A percentile compares a stretch with the other conserved stretches of the same genome.
phyloP scores from a whole-genome alignment of 2,329 filamentous ascomycete genomes.

The Nannizziopsis arthrosporioides region DNA sequence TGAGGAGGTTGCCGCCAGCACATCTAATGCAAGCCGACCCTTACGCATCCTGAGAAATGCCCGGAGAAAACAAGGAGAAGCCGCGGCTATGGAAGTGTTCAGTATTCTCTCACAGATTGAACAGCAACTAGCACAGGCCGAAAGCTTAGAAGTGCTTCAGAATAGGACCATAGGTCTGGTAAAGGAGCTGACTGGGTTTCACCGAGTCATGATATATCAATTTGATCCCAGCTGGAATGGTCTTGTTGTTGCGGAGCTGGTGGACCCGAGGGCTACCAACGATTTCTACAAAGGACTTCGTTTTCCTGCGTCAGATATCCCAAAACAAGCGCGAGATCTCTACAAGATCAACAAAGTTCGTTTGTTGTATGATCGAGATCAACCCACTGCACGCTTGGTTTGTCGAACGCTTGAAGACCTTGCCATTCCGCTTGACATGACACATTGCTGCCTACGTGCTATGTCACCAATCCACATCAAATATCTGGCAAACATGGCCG shows the following conservation, averaged over 20 bases:
- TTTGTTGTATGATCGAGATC: slow-evolving; percentile 5
- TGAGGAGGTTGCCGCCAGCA: slow-evolving; percentile 1
- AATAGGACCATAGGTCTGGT: slow-evolving; percentile 1
- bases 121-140: slow-evolving; percentile 2
- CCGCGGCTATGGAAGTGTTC: slow-evolving; percentile 5
- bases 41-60: slow-evolving; percentile 3
- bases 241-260: slow-evolving; percentile 1
- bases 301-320: slow-evolving; percentile 5
- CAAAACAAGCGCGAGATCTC: slow-evolving; percentile 6
- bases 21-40: background rate
- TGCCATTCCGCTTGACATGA: slow-evolving; percentile 1
- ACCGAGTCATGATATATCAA: slow-evolving; percentile 8
- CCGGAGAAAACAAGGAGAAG: slow-evolving; percentile 1
- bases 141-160: background rate
- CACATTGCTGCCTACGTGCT: slow-evolving; percentile 4
- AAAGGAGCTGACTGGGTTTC: slow-evolving; percentile 6
- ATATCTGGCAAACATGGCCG: slow-evolving; percentile 4
- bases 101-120: slow-evolving; percentile 2
- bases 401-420: slow-evolving; percentile 2
- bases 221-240: slow-evolving; percentile 7
- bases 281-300: slow-evolving; percentile 4
- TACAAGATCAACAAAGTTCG: slow-evolving; percentile 9
- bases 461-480: slow-evolving; percentile 9
- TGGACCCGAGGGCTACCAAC: slow-evolving; percentile 2
- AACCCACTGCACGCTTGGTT: slow-evolving; percentile 6